These are phyloP conservation scores for Phytophthora crassamura DNA, from an alignment of 352 stramenopile species.

Conservation along the genomic window DNA sequence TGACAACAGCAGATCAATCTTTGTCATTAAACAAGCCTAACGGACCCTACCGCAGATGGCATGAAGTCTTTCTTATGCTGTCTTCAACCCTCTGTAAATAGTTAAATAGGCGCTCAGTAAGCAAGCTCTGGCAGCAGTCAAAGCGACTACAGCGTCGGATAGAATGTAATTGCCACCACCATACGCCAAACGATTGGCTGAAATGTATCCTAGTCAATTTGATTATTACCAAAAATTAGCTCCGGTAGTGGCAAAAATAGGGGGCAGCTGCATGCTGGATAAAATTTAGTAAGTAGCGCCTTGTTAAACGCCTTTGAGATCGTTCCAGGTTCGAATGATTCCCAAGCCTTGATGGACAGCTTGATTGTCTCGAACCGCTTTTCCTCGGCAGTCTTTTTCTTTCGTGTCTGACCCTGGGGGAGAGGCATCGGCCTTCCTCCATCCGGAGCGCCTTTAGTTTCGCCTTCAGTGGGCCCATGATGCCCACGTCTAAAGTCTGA, in stretches of 20 bases:
- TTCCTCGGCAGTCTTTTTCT: conserved; percentile 10
- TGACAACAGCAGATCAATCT: too few species aligned
- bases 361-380: conserved; percentile 19
- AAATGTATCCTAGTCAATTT: neutral
- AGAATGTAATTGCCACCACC: conserved; percentile 6
- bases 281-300: conserved; percentile 7
- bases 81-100: too few species aligned
- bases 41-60: too few species aligned
- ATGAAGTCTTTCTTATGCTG: too few species aligned
- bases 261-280: conserved; percentile 19
- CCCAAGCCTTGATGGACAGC: conserved; percentile 7
- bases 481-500: conserved; percentile 30
- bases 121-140: too few species aligned
- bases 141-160: conserved; percentile 8
- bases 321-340: neutral
- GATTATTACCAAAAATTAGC: neutral
- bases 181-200: neutral
- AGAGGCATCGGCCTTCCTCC: conserved; percentile 2
- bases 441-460: conserved; percentile 15
- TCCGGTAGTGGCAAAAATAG: conserved; percentile 13
- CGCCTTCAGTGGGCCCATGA: conserved; percentile 16
- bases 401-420: neutral
- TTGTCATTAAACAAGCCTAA: too few species aligned
- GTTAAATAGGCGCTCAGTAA: too few species aligned
- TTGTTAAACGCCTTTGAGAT: conserved; percentile 21